Conservation (phyloP, 202 grass and related monocot species). For the Alloteropsis angusta region DNA sequence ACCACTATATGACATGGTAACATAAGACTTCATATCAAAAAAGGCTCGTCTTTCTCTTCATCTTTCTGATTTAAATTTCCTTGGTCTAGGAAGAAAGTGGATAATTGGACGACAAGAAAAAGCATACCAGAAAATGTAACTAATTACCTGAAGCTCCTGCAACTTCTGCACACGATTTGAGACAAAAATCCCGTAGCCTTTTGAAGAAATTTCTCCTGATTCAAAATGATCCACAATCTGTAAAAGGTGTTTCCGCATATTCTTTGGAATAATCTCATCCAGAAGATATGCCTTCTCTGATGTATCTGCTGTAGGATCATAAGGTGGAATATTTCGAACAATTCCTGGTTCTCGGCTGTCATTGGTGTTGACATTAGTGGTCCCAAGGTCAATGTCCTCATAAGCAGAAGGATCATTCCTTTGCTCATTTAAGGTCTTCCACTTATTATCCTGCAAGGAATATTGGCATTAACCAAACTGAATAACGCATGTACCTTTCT, state of each 20-base stretch:
- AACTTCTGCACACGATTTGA: slow-evolving; percentile 65
- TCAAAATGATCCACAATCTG: slow-evolving; percentile 49
- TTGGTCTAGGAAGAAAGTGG: not conserved
- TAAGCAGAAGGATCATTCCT: slow-evolving; percentile 48
- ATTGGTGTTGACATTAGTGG: not conserved
- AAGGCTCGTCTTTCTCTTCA: not conserved
- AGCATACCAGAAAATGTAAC: not conserved
- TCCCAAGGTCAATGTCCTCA: slow-evolving; percentile 34
- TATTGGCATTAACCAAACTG: slow-evolving; percentile 12
- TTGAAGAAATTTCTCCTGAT: slow-evolving; percentile 38
- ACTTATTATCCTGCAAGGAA: slow-evolving; percentile 57
- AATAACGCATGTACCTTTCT: not conserved
- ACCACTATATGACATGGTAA: not conserved
- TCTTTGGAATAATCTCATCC: slow-evolving; percentile 76
- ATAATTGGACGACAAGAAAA: slow-evolving; percentile 1
- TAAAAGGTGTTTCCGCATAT: slow-evolving; percentile 49
- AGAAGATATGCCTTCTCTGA: slow-evolving; percentile 63
- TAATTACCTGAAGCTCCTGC: slow-evolving; percentile 48
- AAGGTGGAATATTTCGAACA: slow-evolving; percentile 72
- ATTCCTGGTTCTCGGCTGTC: slow-evolving; percentile 20
- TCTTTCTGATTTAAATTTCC: not conserved
- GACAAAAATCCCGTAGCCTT: slow-evolving; percentile 78
- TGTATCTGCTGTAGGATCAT: slow-evolving; percentile 60
- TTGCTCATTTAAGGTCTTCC: slow-evolving; percentile 39
- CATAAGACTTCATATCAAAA: not conserved